Conservation (phyloP, 2,329 filamentous ascomycete genomes). For the Fusarium lateritium region DNA sequence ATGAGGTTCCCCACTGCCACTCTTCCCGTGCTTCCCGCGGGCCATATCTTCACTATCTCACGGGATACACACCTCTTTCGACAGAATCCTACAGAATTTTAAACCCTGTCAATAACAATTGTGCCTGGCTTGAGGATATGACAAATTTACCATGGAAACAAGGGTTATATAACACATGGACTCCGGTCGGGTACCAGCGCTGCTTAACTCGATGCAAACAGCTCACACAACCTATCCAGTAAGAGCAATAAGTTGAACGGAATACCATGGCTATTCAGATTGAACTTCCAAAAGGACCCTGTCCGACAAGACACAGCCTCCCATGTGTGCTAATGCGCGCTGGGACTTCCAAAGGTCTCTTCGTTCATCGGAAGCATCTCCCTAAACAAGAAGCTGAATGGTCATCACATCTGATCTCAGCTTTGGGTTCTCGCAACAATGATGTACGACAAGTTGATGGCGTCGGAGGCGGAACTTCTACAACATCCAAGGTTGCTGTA, state of each 20-base stretch:
- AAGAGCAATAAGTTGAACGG: neutral
- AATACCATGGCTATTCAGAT: conserved; percentile 25
- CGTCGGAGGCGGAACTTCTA: conserved; percentile 72
- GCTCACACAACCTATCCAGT: neutral
- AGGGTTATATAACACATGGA: conserved; percentile 27
- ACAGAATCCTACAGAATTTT: neutral
- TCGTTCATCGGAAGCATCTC: conserved; percentile 69
- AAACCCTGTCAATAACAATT: conserved; percentile 3
- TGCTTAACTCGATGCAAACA: neutral
- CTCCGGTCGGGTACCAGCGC: no score
- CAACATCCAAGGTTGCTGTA: conserved; percentile 74
- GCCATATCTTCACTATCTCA: neutral
- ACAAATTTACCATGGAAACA: neutral
- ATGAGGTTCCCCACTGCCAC: neutral
- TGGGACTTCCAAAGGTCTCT: conserved; percentile 73
- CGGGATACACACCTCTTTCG: neutral
- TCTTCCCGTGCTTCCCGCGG: conserved; percentile 19
- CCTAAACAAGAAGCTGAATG: conserved; percentile 63
- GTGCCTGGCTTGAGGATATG: conserved; percentile 1
- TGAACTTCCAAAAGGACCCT: neutral
- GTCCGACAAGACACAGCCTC: conserved; percentile 47
- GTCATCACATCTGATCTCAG: conserved; percentile 66
- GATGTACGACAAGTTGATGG: conserved; percentile 74
- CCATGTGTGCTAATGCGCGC: conserved; percentile 73
- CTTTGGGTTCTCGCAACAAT: conserved; percentile 65